These are phyloP conservation scores for Fusarium falciforme DNA, from an alignment of 2,329 filamentous ascomycete genomes.

Conservation along the genomic window DNA sequence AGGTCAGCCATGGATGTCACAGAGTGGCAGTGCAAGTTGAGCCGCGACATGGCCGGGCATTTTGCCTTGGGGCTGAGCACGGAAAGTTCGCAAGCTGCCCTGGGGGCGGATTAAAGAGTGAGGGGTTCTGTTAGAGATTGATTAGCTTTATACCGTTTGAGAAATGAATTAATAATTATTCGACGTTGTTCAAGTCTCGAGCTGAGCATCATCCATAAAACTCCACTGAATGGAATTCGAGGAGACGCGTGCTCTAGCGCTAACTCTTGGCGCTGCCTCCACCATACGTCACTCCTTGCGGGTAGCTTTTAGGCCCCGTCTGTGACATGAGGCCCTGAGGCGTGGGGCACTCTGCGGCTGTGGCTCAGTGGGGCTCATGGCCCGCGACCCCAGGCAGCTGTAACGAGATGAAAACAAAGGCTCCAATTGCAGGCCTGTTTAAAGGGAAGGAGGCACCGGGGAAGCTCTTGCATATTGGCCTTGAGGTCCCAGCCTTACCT, in stretches of 20 bases:
- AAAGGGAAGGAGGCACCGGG: constrained; percentile 20
- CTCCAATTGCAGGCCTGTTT: neutral
- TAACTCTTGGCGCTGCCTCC: neutral
- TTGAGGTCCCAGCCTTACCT: constrained; percentile 17
- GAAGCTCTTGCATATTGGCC: constrained; percentile 1
- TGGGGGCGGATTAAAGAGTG: constrained; percentile 7
- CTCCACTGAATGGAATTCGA: neutral
- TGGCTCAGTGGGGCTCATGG: constrained; percentile 40
- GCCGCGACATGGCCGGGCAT: constrained; percentile 3
- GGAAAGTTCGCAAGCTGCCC: constrained; percentile 28
- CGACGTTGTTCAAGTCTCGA: neutral
- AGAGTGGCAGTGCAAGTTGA: constrained; percentile 36
- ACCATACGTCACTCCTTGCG: constrained; percentile 24
- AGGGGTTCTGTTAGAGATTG: neutral
- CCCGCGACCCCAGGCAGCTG: constrained; percentile 18
- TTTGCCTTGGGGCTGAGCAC: constrained; percentile 23
- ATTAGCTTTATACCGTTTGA: neutral
- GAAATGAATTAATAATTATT: neutral
- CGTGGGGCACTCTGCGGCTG: constrained; percentile 37
- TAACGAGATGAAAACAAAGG: constrained; percentile 29
- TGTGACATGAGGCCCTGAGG: constrained; percentile 16
- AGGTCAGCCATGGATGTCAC: constrained; percentile 9
- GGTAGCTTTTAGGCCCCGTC: constrained; percentile 16
- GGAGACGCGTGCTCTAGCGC: neutral
- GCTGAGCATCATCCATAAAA: neutral